These are phyloP conservation scores for Fusarium nisikadoi DNA, from an alignment of 2,329 filamentous ascomycete species.

Conservation along the genomic window DNA sequence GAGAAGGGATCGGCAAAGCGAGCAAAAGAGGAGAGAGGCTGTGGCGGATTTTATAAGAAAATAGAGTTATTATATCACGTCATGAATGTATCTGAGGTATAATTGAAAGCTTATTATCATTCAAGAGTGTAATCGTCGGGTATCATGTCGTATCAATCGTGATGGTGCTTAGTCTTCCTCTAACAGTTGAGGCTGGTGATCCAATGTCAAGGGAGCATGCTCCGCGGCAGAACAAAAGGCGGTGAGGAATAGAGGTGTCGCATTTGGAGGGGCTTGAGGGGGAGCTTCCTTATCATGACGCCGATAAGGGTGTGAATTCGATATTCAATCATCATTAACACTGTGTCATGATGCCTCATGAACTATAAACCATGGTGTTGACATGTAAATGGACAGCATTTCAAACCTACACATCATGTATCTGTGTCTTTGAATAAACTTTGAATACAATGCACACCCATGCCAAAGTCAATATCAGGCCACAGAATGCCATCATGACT, in stretches of 20 bases:
- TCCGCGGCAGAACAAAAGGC: conserved; percentile 39
- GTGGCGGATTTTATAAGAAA: neutral
- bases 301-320: conserved; percentile 28
- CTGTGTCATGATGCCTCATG: conserved; percentile 1
- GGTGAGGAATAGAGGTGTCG: conserved; percentile 22
- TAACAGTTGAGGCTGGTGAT: conserved; percentile 24
- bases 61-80: conserved; percentile 27
- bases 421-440: fast-evolving
- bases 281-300: conserved; percentile 9
- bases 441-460: no score
- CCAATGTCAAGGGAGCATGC: neutral
- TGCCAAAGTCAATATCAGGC: neutral
- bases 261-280: conserved; percentile 1
- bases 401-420: no score
- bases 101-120: conserved; percentile 17
- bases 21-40: neutral
- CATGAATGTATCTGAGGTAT: neutral
- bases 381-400: neutral
- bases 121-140: conserved; percentile 16
- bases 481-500: neutral
- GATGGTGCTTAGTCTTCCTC: conserved; percentile 26
- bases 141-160: conserved; percentile 35
- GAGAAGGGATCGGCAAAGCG: conserved; percentile 29
- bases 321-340: neutral
- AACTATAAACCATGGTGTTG: neutral